Evolutionary conservation across 192 early-diverging fungal genomes (phyloP).

Genomic region (Pilaira anomala): DNA sequence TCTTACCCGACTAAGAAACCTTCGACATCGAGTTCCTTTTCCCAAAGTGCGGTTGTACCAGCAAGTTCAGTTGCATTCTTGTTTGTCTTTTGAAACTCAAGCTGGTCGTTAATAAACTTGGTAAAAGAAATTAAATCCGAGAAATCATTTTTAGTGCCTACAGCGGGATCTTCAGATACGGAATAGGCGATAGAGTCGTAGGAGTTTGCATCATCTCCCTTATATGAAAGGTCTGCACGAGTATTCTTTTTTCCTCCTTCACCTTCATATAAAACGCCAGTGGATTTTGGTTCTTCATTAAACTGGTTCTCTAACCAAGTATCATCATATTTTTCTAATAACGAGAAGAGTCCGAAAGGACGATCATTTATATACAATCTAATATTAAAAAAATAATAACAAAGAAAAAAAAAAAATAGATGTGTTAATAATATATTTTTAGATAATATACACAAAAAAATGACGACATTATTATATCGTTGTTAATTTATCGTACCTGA

Average conservation of each 20-base stretch:
- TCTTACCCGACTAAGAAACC: constrained; percentile 31
- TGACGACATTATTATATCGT: too few species aligned
- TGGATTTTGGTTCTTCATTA: not conserved
- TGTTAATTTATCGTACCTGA: constrained; percentile 13
- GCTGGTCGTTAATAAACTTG: constrained; percentile 29
- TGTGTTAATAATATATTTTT: not conserved
- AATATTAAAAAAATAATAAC: not conserved
- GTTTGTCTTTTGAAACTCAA: not conserved
- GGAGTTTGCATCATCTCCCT: constrained; percentile 4
- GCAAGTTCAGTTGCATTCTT: not conserved
- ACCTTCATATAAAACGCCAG: constrained; percentile 9
- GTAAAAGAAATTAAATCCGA: constrained; percentile 15
- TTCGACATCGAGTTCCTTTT: constrained; percentile 23
- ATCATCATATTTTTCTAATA: constrained; percentile 15
- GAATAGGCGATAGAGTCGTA: not conserved
- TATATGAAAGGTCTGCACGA: constrained; percentile 10
- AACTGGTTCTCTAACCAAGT: constrained; percentile 12
- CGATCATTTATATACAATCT: constrained; percentile 25
- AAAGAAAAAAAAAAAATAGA: not conserved
- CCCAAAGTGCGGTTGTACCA: constrained; percentile 5
- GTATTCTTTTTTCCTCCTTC: not conserved
- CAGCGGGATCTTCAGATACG: constrained; percentile 7
- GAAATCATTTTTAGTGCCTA: not conserved
- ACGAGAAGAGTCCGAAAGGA: constrained; percentile 2
- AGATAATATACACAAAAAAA: too few species aligned